phyloP scores from a whole-genome alignment of 1,284 basidiomycete species.

The Fistulinella cinereoalba region DNA sequence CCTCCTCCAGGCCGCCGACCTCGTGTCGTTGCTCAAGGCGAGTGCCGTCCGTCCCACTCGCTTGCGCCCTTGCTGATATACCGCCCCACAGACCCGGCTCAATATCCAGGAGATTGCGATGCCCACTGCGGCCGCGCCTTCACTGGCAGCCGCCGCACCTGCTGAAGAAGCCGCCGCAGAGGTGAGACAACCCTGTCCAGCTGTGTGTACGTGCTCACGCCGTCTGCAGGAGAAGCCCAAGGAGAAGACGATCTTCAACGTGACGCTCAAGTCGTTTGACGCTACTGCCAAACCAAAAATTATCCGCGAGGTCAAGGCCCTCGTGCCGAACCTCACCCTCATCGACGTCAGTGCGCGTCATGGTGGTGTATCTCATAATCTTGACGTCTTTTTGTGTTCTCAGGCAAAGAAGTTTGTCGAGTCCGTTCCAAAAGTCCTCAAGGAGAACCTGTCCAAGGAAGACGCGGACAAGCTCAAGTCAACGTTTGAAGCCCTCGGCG shows the following conservation, averaged over 20 bases:
- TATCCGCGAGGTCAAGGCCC: constrained; percentile 96
- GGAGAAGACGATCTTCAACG: constrained; percentile 97
- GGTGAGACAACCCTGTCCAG: constrained; percentile 39
- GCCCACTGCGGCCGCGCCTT: constrained; percentile 73
- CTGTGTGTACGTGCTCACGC: background rate
- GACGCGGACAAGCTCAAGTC: constrained; percentile 97
- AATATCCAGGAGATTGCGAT: constrained; percentile 99
- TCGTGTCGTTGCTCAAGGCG: constrained; percentile 91
- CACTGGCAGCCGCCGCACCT: constrained; percentile 44
- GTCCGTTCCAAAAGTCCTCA: constrained; percentile 89
- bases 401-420: constrained; percentile 99
- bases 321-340: constrained; percentile 92
- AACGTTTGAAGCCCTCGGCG: constrained; percentile 87
- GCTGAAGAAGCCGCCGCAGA: constrained; percentile 63
- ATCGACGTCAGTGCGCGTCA: constrained; percentile 73
- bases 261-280: constrained; percentile 93
- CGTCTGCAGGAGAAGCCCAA: constrained; percentile 84
- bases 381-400: too few relatives aligned
- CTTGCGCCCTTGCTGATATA: background rate
- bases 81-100: constrained; percentile 65
- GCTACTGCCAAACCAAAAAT: constrained; percentile 92
- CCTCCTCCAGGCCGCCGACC: constrained; percentile 94
- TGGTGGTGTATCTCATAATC: too few relatives aligned
- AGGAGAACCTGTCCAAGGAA: constrained; percentile 96
- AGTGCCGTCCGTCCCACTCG: constrained; percentile 11